Base-by-base conservation (phyloP, 768 basidiomycete genomes). In the Rhodotorula taiwanensis region DNA sequence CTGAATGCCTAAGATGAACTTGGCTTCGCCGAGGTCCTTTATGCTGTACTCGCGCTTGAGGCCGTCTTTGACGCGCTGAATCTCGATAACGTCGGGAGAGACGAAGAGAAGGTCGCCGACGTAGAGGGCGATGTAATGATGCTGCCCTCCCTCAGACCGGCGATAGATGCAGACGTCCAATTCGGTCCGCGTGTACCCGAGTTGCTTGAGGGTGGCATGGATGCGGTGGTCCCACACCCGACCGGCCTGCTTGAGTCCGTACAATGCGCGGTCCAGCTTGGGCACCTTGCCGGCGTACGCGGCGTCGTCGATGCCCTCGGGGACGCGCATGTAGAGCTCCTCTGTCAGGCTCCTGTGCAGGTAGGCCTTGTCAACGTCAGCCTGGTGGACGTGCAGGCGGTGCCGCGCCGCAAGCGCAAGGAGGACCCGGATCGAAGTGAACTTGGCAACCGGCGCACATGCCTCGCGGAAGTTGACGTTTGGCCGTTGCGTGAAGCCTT, bases 1-100 rank as follows among this genome's bases (percentile, higher is more conserved):
- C 43, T 47, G 36, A 36, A 52, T 0, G 75, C 78, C 20, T 80
- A 25, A 23, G 20, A 45, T 45, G n/a, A 45, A 45, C 20, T 45
- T 10, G 11, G 44, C 44, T 23, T 11, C 11, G 9, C n/a, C 44
- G 9, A 45, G 44, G 44, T 45, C 44, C 44, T 45, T 25, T 8
- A 45, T 25, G 16, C 20, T 25, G 44, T 45, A 20, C n/a, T 45
- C 44, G 8, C n/a, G 14, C 11, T 21, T 10, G 39, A 41, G 39
- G 39, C 39, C 39, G 39, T 41, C 39, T 18, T 41, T 41, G 39
- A 41, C 18, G 10, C 39, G 39, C 28, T 50, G 15, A 16, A 50
- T 31, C 28, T 30, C 48, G 16, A 7, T 30, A 15, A 9, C 11
- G 13, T 16, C 30, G 13, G 27, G 28, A 15, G 48, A 31, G 48